A percentile compares a stretch with the other conserved stretches of the same genome.
phyloP scores from a whole-genome alignment of 1,284 basidiomycete species.

The Ustilago cynodontis region DNA sequence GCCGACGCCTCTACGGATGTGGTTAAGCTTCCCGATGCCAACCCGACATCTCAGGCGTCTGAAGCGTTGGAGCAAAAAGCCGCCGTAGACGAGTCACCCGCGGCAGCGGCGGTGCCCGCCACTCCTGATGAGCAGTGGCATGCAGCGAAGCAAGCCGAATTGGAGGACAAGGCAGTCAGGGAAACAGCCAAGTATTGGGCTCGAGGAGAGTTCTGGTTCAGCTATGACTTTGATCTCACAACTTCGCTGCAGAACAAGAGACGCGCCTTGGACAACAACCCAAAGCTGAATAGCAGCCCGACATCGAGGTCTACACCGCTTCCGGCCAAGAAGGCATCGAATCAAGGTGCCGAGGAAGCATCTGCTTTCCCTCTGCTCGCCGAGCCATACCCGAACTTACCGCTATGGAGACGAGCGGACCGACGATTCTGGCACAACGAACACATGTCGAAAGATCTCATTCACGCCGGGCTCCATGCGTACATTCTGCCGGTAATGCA shows the following conservation, averaged over 20 bases:
- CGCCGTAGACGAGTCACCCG: neutral
- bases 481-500: constrained; percentile 90
- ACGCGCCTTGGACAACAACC: constrained; percentile 51
- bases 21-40: constrained; percentile 15
- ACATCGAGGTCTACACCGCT: neutral
- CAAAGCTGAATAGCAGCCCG: neutral
- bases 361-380: constrained; percentile 71
- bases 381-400: constrained; percentile 79
- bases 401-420: constrained; percentile 85
- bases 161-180: constrained; percentile 63
- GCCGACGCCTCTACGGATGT: constrained; percentile 17
- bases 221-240: constrained; percentile 73
- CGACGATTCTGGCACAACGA: constrained; percentile 92
- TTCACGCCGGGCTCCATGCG: constrained; percentile 74
- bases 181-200: constrained; percentile 61
- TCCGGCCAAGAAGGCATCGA: neutral
- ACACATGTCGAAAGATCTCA: constrained; percentile 78
- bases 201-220: constrained; percentile 68
- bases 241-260: constrained; percentile 72
- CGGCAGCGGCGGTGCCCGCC: neutral
- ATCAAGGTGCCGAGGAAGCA: neutral
- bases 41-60: constrained; percentile 1
- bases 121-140: constrained; percentile 53
- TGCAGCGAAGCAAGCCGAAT: constrained; percentile 59
- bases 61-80: neutral